Conservation (phyloP, 352 stramenopile genomes). For the Phytophthora lateralis region DNA sequence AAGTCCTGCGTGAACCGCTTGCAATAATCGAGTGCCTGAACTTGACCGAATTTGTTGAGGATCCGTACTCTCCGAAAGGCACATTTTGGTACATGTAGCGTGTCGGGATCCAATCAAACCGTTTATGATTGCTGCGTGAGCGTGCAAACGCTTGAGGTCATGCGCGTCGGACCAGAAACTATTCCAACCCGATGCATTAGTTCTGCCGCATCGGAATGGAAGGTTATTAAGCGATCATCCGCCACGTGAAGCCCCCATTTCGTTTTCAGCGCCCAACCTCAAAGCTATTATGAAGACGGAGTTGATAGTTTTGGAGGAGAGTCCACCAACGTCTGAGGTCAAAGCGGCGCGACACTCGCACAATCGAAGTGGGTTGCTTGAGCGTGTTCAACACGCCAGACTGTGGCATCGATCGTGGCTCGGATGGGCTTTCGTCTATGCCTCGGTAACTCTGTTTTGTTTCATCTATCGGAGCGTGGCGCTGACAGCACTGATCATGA, state of each 20-base stretch:
- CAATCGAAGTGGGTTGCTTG: not conserved
- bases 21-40: not conserved
- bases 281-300: constrained; percentile 9
- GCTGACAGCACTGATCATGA: constrained; percentile 30
- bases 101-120: constrained; percentile 10
- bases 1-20: too few relatives aligned
- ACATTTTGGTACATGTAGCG: not conserved
- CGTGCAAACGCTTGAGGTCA: not conserved
- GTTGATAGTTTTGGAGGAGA: constrained; percentile 12
- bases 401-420: constrained; percentile 24
- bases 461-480: constrained; percentile 27
- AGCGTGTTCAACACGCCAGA: not conserved
- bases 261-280: not conserved
- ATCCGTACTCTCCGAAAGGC: not conserved
- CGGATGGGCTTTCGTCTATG: constrained; percentile 39
- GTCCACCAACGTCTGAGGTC: not conserved
- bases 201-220: not conserved
- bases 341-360: not conserved
- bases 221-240: not conserved
- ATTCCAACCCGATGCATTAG: not conserved
- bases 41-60: constrained; percentile 9
- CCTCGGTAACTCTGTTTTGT: constrained; percentile 31
- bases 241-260: not conserved
- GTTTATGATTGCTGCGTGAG: not conserved
- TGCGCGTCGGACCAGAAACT: constrained; percentile 4